Base-by-base conservation (phyloP, 2,329 filamentous ascomycete species). In the Thelonectria rubi region DNA sequence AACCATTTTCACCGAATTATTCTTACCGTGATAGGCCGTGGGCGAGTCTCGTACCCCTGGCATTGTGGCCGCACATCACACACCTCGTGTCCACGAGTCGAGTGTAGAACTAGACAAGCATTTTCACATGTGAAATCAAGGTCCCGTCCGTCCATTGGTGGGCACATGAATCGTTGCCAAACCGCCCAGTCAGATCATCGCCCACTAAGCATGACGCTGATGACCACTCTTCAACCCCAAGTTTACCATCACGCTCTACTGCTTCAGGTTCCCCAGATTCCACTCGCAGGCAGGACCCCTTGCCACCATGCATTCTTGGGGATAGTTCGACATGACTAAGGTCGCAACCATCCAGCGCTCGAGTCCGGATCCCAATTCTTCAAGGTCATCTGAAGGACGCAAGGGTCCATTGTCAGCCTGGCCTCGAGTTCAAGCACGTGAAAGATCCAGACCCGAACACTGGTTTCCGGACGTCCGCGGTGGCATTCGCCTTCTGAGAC, bases 101-200 rank as follows among this genome's bases (percentile, higher is more conserved):
- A 47, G 45, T 26, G 14, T 18, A 45, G 17, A 2, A 5, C 14
- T 30, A 15, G 20, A 39, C 32, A 20, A 39, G 3, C 11, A 37
- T 43, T 63, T 63, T 63, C 61, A 63, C 61, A 63, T 63, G 61
- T 60, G 45, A 63, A 60, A 40, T 11, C n/a, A 9, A 53, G n/a
- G 18, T 24, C 45, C 32, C 48, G n/a, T 26, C 42, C 55, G 32
- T 47, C 48, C 45, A 53, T 58, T 30, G 11, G 10, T 43, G 42
- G 49, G 48, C 59, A 53, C 59, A 62, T 62, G 59, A 62, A 53
- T 60, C 58, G 20, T 46, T 57, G 47, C 21, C 53, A 14, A 45
- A 24, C 14, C 39, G 20, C 43, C 53, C 52, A 46, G 45, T 51
- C 58, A 60, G 21, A 52, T 55, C 48, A 43, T 52, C 52, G 21